A percentile compares a stretch with the other conserved stretches of the same genome.
Evolutionary conservation across 495 filamentous ascomycete genomes (phyloP).

Genomic region (Penicillium paxilli): DNA sequence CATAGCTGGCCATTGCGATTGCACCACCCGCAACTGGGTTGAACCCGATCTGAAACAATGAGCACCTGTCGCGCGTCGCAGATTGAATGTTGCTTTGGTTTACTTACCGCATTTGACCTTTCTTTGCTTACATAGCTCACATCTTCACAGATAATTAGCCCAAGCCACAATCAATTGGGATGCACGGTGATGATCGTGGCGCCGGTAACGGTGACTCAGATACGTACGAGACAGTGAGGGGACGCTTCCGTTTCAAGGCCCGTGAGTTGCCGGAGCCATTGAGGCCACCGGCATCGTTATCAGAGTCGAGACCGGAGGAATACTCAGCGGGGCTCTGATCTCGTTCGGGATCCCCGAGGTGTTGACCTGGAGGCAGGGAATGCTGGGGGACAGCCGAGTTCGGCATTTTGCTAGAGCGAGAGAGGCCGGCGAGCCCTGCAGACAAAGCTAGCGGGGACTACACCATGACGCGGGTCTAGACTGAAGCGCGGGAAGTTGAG

Average conservation of each 20-base stretch:
- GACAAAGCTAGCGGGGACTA: conserved; percentile 24
- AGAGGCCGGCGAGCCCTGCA: conserved; percentile 11
- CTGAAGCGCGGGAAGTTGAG: conserved; percentile 7
- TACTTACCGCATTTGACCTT: conserved; percentile 74
- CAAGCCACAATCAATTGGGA: background rate
- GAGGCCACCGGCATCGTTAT: conserved; percentile 29
- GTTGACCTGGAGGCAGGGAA: conserved; percentile 26
- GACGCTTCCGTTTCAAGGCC: conserved; percentile 44
- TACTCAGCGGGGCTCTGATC: conserved; percentile 41
- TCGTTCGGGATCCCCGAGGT: conserved; percentile 22
- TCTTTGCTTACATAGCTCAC: conserved; percentile 80
- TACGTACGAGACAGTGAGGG: conserved; percentile 48
- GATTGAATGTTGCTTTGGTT: background rate
- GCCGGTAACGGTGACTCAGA: background rate
- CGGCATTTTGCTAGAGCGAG: conserved; percentile 46
- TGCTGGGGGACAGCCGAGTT: conserved; percentile 32
- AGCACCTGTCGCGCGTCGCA: background rate
- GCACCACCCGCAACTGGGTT: conserved; percentile 89
- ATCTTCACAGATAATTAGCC: conserved; percentile 46
- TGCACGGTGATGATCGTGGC: background rate
- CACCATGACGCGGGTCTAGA: conserved; percentile 22
- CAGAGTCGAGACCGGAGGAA: conserved; percentile 40
- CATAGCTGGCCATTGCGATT: conserved; percentile 72
- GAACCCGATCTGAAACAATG: conserved; percentile 57
- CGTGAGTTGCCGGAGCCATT: conserved; percentile 33